Base-by-base conservation (phyloP, 768 basidiomycete species). In the Hygrophorus pudorinus region DNA sequence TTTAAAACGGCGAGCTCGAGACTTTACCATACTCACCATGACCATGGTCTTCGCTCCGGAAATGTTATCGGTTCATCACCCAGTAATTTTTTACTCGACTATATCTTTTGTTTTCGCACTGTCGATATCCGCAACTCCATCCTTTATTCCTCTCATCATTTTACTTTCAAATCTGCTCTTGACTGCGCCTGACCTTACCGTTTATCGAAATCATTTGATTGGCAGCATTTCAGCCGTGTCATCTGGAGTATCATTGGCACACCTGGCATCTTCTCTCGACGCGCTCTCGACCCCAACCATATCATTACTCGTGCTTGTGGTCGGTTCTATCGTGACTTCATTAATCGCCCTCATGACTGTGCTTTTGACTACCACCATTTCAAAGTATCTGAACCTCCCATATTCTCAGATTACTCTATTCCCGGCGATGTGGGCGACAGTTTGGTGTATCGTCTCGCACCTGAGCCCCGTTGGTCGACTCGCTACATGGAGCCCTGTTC, bases 391-490 rank as follows among this genome's bases (percentile, higher is more conserved):
- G 27, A 42, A 41, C 4, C 66, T 53, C 14, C 45, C 62, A 36
- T 75, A 73, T 68, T 48, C 66, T 2, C 73, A 70, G 50, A 44
- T 77, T 10, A 65, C 74, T 0, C 50, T 82, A 30, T 86, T 89
- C 57, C 86, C 86, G 0, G 70, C 72, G 0, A 51, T 84, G 16
- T 90, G 85, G 86, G 68, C 78, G 3, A 70, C 73, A 1, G 51
- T 67, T 2, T 87, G 85, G 85, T 70, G 61, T 41, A 52, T 56
- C 1, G 48, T 76, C 0, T 72, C 84, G 1, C 68, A 61, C 48
- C 11, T 72, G 21, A 85, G 75, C 53, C 84, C 84, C 1, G 58
- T 87, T 6, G 88, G 87, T 7, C 73, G 81, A 45, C 71, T 90
- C 9, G 65, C 77, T 7, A 73, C 79, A 12, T 90, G 86, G 86